These are phyloP conservation scores for Sarocladiaceae sp. DNA, from an alignment of 2,329 filamentous ascomycete species.

Conservation along the genomic window DNA sequence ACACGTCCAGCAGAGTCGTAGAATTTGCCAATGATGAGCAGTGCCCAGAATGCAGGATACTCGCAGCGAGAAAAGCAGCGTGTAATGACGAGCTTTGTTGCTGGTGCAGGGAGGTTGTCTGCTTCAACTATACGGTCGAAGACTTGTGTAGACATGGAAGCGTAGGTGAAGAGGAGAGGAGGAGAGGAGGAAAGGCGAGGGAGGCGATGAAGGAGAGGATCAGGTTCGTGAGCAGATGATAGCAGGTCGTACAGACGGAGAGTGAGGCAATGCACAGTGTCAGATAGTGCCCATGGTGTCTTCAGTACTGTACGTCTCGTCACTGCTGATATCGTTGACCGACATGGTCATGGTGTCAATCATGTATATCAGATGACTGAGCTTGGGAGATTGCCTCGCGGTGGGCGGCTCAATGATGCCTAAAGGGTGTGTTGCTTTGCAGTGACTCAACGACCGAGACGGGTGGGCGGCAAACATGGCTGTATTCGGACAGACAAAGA, in stretches of 20 bases:
- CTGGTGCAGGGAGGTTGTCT: conserved; percentile 37
- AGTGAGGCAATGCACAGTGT: not conserved
- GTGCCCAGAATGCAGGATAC: conserved; percentile 35
- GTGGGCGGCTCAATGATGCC: not conserved
- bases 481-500: not conserved
- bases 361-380: not conserved
- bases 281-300: not conserved
- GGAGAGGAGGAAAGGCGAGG: not conserved
- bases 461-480: not conserved
- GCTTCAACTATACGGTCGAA: conserved; percentile 17
- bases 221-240: not conserved
- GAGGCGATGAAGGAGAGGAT: not conserved
- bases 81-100: conserved; percentile 40
- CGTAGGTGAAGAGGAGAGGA: not conserved
- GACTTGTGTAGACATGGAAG: conserved; percentile 19
- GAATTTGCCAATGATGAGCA: conserved; percentile 42
- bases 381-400: not conserved
- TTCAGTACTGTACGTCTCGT: not conserved
- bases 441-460: not conserved
- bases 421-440: not conserved
- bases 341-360: not conserved
- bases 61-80: conserved; percentile 30
- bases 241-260: not conserved
- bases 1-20: conserved; percentile 36
- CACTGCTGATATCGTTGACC: not conserved